Conservation (phyloP, 768 basidiomycete species). For the Rhodocollybia butyracea region DNA sequence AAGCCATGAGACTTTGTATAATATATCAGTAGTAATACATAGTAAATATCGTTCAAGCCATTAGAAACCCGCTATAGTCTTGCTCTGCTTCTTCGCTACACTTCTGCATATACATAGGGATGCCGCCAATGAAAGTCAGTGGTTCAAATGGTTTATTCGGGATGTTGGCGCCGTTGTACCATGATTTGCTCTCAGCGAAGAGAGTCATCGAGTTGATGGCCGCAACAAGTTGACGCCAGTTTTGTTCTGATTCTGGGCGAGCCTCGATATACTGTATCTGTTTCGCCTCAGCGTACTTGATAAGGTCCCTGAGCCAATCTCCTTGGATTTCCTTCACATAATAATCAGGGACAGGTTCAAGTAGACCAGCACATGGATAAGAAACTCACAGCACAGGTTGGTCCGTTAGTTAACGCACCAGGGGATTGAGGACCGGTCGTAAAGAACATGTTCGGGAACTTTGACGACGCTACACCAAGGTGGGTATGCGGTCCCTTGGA, state of each 20-base stretch:
- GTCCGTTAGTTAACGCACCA: not conserved
- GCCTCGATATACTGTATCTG: conserved; percentile 13
- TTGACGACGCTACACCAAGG: conserved; percentile 12
- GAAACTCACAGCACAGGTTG: not conserved
- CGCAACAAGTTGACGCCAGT: conserved; percentile 9
- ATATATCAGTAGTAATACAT: too few relatives aligned
- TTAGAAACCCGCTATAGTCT: conserved; percentile 13
- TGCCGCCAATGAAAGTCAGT: conserved; percentile 10
- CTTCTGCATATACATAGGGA: conserved; percentile 8
- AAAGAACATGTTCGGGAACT: conserved; percentile 17
- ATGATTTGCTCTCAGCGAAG: conserved; percentile 6
- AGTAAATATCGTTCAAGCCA: too few relatives aligned
- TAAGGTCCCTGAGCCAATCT: conserved; percentile 13
- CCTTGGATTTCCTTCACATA: conserved; percentile 15
- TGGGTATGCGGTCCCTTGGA: conserved; percentile 10
- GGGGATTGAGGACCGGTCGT: conserved; percentile 14
- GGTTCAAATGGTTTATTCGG: conserved; percentile 12
- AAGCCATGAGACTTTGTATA: too few relatives aligned
- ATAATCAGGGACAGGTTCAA: not conserved
- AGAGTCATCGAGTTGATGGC: not conserved
- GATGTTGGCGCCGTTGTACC: conserved; percentile 14
- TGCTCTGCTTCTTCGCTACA: conserved; percentile 9
- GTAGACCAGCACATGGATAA: conserved; percentile 7
- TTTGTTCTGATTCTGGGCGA: conserved; percentile 10
- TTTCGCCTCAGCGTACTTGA: conserved; percentile 11